Evolutionary conservation across 1,284 basidiomycete genomes (phyloP), one percentile per base, ranked within the genome.

Genomic region (Lentinula novae-zelandiae): DNA sequence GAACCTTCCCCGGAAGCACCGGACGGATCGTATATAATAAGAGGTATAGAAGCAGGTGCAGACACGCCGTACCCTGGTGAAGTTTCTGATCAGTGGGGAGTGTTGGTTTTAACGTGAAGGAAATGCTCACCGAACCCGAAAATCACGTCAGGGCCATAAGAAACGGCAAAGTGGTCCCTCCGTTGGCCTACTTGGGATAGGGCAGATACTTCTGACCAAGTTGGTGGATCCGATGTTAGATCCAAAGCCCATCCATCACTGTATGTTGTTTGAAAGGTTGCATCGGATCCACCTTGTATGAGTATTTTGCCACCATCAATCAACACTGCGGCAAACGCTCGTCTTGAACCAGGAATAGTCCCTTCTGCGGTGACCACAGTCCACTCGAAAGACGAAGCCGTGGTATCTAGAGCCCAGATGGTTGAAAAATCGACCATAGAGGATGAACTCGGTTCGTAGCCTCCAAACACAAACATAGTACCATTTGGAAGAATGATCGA

Each of bases 221-320:
- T 71, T 75, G 83, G 80, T 53, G 83, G 82, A 64, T 71, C 78
- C 66, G 78, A 74, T 4, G 77, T 76, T 0, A 83, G 81, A 66
- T 93, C 85, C 50, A 94, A 76, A 50, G 90, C 76, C 89, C 90
- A 94, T 2, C 88, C 89, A 69, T 95, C 93, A 50, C 74, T 78
- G 60, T 82, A 83, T 12, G 80, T 83, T 1, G 69, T 76, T 65
- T 84, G 80, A 57, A 89, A 75, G 34, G 66, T 70, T 5, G 79
- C 80, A 69, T 89, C 85, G n/a, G 83, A 81, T 10, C 93, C 93
- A 20, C 93, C 93, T 40, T 93, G 89, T 10, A 95, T 83, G 58
- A 93, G 73, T 33, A 93, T 75, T 60, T 80, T 81, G 31, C 78
- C 82, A 51, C 79, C 78, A 40, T 80, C 73, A 20, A 87, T 76